Evolutionary conservation across 1,139 yeast species (phyloP).

Genomic region (Williopsis jadinii): DNA sequence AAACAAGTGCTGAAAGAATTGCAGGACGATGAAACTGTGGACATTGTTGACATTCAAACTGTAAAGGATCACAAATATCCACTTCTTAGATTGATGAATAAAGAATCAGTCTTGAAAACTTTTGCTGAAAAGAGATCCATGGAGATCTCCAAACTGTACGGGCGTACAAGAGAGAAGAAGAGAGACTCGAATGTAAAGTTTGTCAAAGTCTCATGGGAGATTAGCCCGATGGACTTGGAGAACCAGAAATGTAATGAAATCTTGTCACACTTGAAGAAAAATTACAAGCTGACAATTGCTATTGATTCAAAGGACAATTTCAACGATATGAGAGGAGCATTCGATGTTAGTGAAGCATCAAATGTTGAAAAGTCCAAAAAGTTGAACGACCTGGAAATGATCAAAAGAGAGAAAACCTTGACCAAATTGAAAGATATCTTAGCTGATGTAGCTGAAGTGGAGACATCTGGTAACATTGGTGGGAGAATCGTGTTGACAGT

Average conservation of each 20-base stretch:
- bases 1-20: constrained; percentile 5
- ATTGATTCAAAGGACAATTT: constrained; percentile 27
- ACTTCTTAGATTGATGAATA: constrained; percentile 30
- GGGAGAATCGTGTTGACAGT: constrained; percentile 24
- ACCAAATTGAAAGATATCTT: constrained; percentile 27
- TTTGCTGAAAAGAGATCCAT: constrained; percentile 33
- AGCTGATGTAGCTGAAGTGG: constrained; percentile 26
- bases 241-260: constrained; percentile 39
- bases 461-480: constrained; percentile 25
- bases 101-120: constrained; percentile 28
- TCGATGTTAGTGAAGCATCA: constrained; percentile 4
- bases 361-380: constrained; percentile 1
- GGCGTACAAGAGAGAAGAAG: constrained; percentile 21
- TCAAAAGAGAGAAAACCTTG: constrained; percentile 23
- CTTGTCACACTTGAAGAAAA: constrained; percentile 30
- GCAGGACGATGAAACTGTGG: constrained; percentile 11
- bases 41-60: constrained; percentile 11
- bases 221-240: constrained; percentile 33
- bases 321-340: constrained; percentile 11
- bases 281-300: constrained; percentile 30
- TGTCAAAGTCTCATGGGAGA: constrained; percentile 38
- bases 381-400: constrained; percentile 14
- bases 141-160: constrained; percentile 25
- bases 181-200: constrained; percentile 28
- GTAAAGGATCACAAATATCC: constrained; percentile 7